phyloP scores from a whole-genome alignment of 805 yeast species.

The Groenewaldozyma tartarivorans region DNA sequence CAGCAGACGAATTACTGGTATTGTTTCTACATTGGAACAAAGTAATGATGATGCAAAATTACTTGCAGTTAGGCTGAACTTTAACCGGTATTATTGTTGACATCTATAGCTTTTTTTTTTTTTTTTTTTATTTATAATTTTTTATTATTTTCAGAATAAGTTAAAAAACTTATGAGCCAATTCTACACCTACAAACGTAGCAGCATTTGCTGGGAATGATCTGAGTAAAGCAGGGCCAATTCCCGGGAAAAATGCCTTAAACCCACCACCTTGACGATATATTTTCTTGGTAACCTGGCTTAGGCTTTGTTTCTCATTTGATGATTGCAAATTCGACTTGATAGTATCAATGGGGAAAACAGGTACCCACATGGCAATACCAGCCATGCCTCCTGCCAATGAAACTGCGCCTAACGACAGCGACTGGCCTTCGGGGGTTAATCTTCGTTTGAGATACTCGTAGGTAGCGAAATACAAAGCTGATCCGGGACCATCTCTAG shows the following conservation, averaged over 20 bases:
- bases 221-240: slow-evolving; percentile 90
- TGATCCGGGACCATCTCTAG: slow-evolving; percentile 96
- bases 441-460: slow-evolving; percentile 61
- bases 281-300: slow-evolving; percentile 57
- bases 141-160: not conserved
- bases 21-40: slow-evolving; percentile 20
- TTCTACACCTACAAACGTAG: slow-evolving; percentile 94
- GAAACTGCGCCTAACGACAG: slow-evolving; percentile 67
- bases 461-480: slow-evolving; percentile 94
- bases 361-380: slow-evolving; percentile 93
- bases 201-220: slow-evolving; percentile 99
- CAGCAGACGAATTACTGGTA: slow-evolving; percentile 15
- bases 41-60: slow-evolving; percentile 27
- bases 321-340: slow-evolving; percentile 71
- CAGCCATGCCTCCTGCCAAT: slow-evolving; percentile 92
- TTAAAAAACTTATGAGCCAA: slow-evolving; percentile 40
- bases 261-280: slow-evolving; percentile 69
- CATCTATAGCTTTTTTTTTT: not conserved
- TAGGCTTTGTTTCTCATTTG: slow-evolving; percentile 43
- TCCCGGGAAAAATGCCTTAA: slow-evolving; percentile 94
- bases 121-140: not conserved
- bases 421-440: slow-evolving; percentile 47
- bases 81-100: slow-evolving; percentile 26
- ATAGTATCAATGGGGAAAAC: slow-evolving; percentile 96
- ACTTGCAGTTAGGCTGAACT: slow-evolving; percentile 28